Evolutionary conservation across 192 early-diverging fungal species (phyloP).

Genomic region (Coemansia sp.): DNA sequence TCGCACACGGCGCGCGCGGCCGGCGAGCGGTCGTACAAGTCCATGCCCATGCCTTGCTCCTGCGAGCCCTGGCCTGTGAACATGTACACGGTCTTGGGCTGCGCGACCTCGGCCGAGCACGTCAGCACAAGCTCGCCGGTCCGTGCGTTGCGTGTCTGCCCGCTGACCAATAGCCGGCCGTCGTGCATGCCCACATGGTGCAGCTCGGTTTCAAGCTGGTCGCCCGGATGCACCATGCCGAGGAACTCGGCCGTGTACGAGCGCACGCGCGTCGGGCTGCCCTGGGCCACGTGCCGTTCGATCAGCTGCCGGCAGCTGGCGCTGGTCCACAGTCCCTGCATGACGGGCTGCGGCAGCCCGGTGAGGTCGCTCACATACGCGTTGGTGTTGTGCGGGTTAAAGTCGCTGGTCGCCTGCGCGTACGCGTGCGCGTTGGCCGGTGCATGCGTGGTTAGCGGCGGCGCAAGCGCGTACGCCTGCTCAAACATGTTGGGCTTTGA

Average conservation of each 20-base stretch:
- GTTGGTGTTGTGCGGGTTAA: slow-evolving; percentile 92
- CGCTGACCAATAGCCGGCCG: slow-evolving; percentile 81
- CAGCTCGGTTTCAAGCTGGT: slow-evolving; percentile 75
- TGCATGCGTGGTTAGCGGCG: neutral
- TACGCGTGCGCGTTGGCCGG: slow-evolving; percentile 67
- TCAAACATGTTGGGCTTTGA: slow-evolving; percentile 68
- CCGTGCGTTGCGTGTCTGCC: slow-evolving; percentile 68
- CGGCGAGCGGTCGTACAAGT: slow-evolving; percentile 73
- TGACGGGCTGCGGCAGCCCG: slow-evolving; percentile 78
- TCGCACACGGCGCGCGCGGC: slow-evolving; percentile 84
- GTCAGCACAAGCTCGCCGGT: slow-evolving; percentile 61
- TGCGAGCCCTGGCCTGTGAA: slow-evolving; percentile 98
- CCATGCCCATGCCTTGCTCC: slow-evolving; percentile 92
- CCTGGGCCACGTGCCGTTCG: slow-evolving; percentile 81
- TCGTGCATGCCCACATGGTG: slow-evolving; percentile 86
- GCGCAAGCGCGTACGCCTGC: slow-evolving; percentile 41
- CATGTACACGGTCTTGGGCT: slow-evolving; percentile 80
- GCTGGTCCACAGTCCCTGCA: slow-evolving; percentile 83
- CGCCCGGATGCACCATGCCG: slow-evolving; percentile 77
- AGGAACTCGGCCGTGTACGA: slow-evolving; percentile 70
- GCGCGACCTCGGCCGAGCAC: slow-evolving; percentile 83
- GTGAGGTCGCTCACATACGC: slow-evolving; percentile 83
- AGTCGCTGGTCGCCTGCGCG: slow-evolving; percentile 75
- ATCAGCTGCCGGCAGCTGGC: slow-evolving; percentile 86
- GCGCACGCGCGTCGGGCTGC: slow-evolving; percentile 74